Percentiles rank a stretch among this genome's conserved stretches.
These are phyloP conservation scores for Aleurites moluccanus DNA, from an alignment of 441 rosid genomes.

Conservation along the genomic window DNA sequence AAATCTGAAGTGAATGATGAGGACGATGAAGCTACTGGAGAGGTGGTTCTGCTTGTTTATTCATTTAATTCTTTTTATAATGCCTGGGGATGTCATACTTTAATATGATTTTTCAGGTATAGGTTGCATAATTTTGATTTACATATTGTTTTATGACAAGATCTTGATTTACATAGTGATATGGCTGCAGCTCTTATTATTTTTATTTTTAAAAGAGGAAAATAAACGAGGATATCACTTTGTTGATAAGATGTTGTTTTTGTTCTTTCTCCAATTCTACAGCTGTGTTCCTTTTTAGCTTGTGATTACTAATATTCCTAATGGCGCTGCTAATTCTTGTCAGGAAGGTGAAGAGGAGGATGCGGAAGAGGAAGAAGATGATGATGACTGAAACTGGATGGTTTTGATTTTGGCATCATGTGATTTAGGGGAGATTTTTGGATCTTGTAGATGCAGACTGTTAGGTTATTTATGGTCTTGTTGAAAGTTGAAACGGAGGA, in stretches of 20 bases:
- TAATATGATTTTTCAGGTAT: neutral
- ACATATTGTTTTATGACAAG: neutral
- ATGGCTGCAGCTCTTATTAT: neutral
- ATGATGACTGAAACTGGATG: constrained; percentile 35
- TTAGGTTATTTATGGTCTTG: neutral
- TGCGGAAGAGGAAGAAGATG: constrained; percentile 30
- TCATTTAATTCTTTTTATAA: neutral
- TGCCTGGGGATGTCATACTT: neutral
- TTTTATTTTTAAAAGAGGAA: neutral
- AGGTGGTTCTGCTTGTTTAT: constrained; percentile 31
- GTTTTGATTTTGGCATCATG: constrained; percentile 8
- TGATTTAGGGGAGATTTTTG: constrained; percentile 8
- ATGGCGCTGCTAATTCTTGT: neutral
- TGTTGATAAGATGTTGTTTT: neutral
- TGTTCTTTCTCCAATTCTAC: neutral
- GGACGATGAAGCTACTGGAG: constrained; percentile 51
- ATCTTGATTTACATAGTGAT: neutral
- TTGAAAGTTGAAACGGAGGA: neutral
- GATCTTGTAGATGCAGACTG: constrained; percentile 14
- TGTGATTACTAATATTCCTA: neutral
- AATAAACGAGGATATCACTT: neutral
- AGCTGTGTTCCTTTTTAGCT: neutral
- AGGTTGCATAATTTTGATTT: neutral
- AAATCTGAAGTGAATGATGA: constrained; percentile 67
- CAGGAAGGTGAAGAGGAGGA: constrained; percentile 31